A percentile compares a stretch with the other conserved stretches of the same genome.
Conservation (phyloP, 768 basidiomycete genomes). For the Tephrocybe rancida region DNA sequence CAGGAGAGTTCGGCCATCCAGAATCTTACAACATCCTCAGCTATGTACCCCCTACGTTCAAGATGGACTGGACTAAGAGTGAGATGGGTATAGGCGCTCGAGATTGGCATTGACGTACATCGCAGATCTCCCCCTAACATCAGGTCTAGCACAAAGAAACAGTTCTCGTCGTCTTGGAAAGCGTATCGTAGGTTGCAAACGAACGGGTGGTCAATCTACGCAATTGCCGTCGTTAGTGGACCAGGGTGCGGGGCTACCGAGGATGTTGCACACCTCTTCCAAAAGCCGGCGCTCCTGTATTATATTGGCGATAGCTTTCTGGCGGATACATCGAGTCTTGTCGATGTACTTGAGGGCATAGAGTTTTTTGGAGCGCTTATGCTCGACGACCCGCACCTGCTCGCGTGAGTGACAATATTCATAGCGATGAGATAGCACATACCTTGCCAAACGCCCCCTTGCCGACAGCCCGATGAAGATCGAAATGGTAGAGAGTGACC, state of each 20-base stretch:
- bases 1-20: conserved; percentile 88
- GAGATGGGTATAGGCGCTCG: conserved; percentile 6
- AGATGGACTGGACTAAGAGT: conserved; percentile 67
- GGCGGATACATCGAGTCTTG: conserved; percentile 88
- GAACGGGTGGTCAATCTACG: conserved; percentile 85
- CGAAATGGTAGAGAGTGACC: conserved; percentile 93
- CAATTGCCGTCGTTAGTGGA: conserved; percentile 5
- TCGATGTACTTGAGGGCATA: conserved; percentile 99
- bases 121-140: conserved; percentile 96
- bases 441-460: conserved; percentile 99
- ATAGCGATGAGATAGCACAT: conserved; percentile 20
- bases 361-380: conserved; percentile 89
- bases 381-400: conserved; percentile 95
- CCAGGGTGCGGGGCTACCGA: not conserved
- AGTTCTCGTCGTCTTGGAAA: conserved; percentile 97
- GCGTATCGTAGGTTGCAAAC: conserved; percentile 91
- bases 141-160: conserved; percentile 96
- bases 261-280: conserved; percentile 69
- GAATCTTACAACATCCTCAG: conserved; percentile 78
- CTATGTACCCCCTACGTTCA: conserved; percentile 66
- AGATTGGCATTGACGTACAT: conserved; percentile 53
- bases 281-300: conserved; percentile 92
- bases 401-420: conserved; percentile 3
- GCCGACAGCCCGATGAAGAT: conserved; percentile 92
- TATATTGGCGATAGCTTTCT: conserved; percentile 90